These are phyloP conservation scores for Echinochloa phyllopogon DNA, from an alignment of 176 grass and related monocot genomes.

Conservation along the genomic window DNA sequence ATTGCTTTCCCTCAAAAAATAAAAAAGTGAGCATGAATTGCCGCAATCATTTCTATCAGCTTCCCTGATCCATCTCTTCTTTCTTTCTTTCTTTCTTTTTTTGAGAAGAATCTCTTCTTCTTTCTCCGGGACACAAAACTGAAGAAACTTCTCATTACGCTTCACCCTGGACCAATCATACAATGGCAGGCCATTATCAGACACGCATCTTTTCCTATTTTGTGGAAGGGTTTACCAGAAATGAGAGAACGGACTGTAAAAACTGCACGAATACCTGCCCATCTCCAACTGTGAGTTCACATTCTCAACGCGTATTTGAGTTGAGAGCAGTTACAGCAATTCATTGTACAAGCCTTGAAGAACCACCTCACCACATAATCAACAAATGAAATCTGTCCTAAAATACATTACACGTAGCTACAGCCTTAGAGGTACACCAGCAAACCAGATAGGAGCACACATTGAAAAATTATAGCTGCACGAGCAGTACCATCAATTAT, in stretches of 20 bases:
- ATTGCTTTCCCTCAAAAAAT: too few species aligned
- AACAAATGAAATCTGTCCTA: conserved; percentile 57
- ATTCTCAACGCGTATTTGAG: neutral
- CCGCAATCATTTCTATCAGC: neutral
- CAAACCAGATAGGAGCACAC: conserved; percentile 29
- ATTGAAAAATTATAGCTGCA: conserved; percentile 38
- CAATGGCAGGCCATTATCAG: neutral
- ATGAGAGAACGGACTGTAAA: neutral
- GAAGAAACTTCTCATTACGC: neutral
- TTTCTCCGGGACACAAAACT: neutral
- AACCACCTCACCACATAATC: conserved; percentile 30
- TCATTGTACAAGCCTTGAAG: conserved; percentile 33
- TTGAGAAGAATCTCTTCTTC: neutral
- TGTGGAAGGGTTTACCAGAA: neutral
- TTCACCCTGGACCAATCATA: neutral
- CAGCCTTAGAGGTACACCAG: conserved; percentile 34
- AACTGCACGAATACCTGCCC: neutral
- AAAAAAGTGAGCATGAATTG: neutral
- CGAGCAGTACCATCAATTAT: conserved; percentile 11
- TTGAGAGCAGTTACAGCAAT: neutral
- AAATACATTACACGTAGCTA: conserved; percentile 45
- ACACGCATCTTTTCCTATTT: neutral
- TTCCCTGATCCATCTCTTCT: neutral
- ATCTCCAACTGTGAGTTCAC: conserved; percentile 19
- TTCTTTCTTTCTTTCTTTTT: neutral